These are phyloP conservation scores for Aureoboletus auriporus DNA, from an alignment of 768 basidiomycete genomes.

Conservation along the genomic window DNA sequence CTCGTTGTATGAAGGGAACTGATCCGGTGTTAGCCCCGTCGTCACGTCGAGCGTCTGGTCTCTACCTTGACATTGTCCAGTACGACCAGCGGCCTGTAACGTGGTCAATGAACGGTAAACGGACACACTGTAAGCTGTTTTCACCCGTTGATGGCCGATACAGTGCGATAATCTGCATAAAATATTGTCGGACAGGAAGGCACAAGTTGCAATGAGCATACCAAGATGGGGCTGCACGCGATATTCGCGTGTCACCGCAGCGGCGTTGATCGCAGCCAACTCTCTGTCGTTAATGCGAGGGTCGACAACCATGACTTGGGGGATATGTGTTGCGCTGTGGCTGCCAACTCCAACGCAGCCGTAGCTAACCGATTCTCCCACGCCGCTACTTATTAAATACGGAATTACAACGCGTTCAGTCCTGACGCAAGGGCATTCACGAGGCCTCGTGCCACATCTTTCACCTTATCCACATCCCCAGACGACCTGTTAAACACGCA, in stretches of 20 bases:
- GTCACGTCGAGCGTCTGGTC: slow-evolving; percentile 14
- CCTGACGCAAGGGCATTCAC: slow-evolving; percentile 35
- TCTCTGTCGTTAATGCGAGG: slow-evolving; percentile 69
- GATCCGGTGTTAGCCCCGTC: slow-evolving; percentile 14
- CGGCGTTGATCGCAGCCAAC: slow-evolving; percentile 77
- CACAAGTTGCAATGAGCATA: slow-evolving; percentile 29
- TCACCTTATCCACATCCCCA: slow-evolving; percentile 34
- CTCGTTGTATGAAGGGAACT: slow-evolving; percentile 99
- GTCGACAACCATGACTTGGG: slow-evolving; percentile 36
- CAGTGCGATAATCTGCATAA: slow-evolving; percentile 87
- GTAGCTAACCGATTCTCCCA: slow-evolving; percentile 19
- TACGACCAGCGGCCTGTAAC: slow-evolving; percentile 84
- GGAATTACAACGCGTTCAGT: slow-evolving; percentile 22
- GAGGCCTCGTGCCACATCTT: slow-evolving; percentile 40
- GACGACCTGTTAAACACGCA: slow-evolving; percentile 45
- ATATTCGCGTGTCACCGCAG: slow-evolving; percentile 86
- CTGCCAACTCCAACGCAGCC: slow-evolving; percentile 5
- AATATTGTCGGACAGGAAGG: slow-evolving; percentile 11
- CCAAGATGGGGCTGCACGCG: slow-evolving; percentile 87
- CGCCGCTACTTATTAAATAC: slow-evolving; percentile 8
- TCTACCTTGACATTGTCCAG: slow-evolving; percentile 95
- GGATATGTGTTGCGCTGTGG: slow-evolving; percentile 1
- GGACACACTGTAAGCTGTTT: slow-evolving; percentile 4
- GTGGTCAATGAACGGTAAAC: slow-evolving; percentile 7
- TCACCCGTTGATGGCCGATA: slow-evolving; percentile 97